Evolutionary conservation across 2,329 filamentous ascomycete genomes (phyloP).

Genomic region (Lachnellula arida): DNA sequence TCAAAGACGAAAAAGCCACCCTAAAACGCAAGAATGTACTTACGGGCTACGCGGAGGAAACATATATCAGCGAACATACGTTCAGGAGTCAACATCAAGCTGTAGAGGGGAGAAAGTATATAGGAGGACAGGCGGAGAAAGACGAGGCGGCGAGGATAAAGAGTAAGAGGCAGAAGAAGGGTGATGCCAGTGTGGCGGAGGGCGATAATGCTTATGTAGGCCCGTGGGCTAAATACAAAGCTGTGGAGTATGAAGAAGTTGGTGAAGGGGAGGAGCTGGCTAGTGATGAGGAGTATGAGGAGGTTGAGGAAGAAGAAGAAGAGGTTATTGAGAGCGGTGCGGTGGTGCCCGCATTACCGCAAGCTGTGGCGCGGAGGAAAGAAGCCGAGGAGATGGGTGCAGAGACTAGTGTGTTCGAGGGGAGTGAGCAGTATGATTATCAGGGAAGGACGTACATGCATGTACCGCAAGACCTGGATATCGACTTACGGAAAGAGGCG

Average conservation of each 20-base stretch:
- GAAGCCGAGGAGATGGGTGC: conserved; percentile 55
- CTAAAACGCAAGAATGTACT: conserved; percentile 76
- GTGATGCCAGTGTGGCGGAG: conserved; percentile 77
- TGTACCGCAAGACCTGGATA: conserved; percentile 81
- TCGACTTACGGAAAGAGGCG: conserved; percentile 76
- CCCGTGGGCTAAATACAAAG: conserved; percentile 84
- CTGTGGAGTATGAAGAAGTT: conserved; percentile 68
- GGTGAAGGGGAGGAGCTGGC: conserved; percentile 69
- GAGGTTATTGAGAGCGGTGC: conserved; percentile 62
- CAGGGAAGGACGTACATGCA: conserved; percentile 98
- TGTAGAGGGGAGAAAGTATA: conserved; percentile 61
- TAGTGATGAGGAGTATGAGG: conserved; percentile 74
- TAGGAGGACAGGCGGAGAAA: conserved; percentile 56
- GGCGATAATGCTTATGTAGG: conserved; percentile 87
- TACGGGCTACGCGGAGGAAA: conserved; percentile 85
- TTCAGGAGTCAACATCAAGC: conserved; percentile 86
- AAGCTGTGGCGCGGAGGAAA: conserved; percentile 51
- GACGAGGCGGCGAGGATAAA: conserved; percentile 64
- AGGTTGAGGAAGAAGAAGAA: conserved; percentile 67
- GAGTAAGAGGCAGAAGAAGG: conserved; percentile 78
- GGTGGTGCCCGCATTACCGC: conserved; percentile 51
- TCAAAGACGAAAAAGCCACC: conserved; percentile 55
- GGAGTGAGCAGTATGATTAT: conserved; percentile 80
- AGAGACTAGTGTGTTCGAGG: conserved; percentile 87
- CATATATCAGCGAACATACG: conserved; percentile 81